Conservation (phyloP, 2,329 filamentous ascomycete species). For the Mycosphaerella sp. region DNA sequence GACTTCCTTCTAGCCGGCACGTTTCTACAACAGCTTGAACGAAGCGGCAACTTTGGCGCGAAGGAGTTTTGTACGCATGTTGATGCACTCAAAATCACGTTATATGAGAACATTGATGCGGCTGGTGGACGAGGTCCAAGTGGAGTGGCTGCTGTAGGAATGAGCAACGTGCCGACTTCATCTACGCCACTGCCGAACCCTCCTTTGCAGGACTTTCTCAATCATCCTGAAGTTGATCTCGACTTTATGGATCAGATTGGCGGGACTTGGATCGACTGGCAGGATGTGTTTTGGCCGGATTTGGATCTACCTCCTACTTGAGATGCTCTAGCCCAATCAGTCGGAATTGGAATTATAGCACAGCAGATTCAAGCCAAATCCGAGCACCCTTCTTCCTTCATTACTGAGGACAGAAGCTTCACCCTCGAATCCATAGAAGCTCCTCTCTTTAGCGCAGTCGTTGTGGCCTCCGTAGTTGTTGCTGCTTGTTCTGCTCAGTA, state of each 20-base stretch:
- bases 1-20: slow-evolving; percentile 38
- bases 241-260: slow-evolving; percentile 22
- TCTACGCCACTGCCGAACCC: slow-evolving; percentile 4
- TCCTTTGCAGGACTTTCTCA: slow-evolving; percentile 20
- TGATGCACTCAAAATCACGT: slow-evolving; percentile 27
- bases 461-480: slow-evolving; percentile 7
- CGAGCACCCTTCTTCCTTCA: slow-evolving; percentile 6
- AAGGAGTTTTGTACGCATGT: slow-evolving; percentile 41
- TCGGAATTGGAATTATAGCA: no score
- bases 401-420: slow-evolving; percentile 8
- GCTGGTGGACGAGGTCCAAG: neutral
- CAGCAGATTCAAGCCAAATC: slow-evolving; percentile 5
- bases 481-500: slow-evolving; percentile 15
- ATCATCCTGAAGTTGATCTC: slow-evolving; percentile 20
- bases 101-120: slow-evolving; percentile 10
- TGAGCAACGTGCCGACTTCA: neutral
- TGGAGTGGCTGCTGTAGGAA: neutral
- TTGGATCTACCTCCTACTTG: slow-evolving; percentile 1
- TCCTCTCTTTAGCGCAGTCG: neutral
- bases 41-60: slow-evolving; percentile 40
- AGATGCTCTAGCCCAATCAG: no score
- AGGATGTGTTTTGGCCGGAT: slow-evolving; percentile 20
- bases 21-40: slow-evolving; percentile 38
- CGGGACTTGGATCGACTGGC: slow-evolving; percentile 19
- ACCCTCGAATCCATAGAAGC: slow-evolving; percentile 5